These are phyloP conservation scores for Saccharum officinarum DNA, from an alignment of 176 grass and related monocot genomes.

Conservation along the genomic window DNA sequence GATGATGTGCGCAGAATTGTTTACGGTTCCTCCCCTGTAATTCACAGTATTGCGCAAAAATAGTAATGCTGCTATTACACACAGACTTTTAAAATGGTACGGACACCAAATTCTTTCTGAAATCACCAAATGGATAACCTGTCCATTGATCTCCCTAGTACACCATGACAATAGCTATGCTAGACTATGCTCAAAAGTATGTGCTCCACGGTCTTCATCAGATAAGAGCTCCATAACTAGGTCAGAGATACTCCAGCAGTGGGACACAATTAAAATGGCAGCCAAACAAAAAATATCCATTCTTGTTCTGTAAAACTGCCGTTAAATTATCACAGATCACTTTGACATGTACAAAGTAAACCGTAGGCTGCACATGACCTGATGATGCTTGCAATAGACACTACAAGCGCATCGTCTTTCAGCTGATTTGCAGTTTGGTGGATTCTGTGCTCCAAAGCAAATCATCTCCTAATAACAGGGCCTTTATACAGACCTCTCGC, in stretches of 20 bases:
- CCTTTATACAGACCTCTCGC: conserved; percentile 89
- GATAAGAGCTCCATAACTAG: conserved; percentile 10
- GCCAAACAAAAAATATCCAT: background rate
- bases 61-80: background rate
- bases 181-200: background rate
- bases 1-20: background rate
- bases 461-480: conserved; percentile 63
- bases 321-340: conserved; percentile 31
- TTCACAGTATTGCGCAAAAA: background rate
- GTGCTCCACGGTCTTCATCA: background rate
- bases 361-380: conserved; percentile 17
- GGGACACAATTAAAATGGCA: background rate
- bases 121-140: background rate
- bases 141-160: conserved; percentile 11
- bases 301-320: conserved; percentile 19
- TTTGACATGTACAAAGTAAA: conserved; percentile 47
- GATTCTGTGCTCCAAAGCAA: conserved; percentile 34
- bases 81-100: background rate
- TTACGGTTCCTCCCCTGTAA: background rate
- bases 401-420: conserved; percentile 26
- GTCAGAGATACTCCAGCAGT: conserved; percentile 4
- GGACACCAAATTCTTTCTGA: background rate
- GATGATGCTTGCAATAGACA: conserved; percentile 21
- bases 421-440: conserved; percentile 1
- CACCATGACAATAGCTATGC: background rate